Evolutionary conservation across 1,284 basidiomycete species (phyloP).

Genomic region (Apiotrichum sp.): DNA sequence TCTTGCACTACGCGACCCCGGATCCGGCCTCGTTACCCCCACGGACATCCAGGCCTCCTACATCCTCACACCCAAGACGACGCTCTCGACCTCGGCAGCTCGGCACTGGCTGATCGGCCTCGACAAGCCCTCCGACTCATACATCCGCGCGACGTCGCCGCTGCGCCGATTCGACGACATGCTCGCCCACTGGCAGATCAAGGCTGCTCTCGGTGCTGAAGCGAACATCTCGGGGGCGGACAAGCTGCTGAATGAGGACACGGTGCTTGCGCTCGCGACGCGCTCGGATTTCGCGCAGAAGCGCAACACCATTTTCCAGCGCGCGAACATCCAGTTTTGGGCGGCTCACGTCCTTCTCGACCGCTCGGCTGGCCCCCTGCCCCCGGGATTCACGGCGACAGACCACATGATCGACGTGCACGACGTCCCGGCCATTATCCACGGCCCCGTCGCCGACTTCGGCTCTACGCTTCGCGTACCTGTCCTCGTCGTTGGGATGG

Average conservation of each 20-base stretch:
- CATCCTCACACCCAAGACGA: background rate
- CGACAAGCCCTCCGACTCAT: conserved; percentile 56
- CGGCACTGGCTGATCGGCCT: conserved; percentile 68
- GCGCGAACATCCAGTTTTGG: conserved; percentile 6
- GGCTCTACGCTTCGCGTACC: background rate
- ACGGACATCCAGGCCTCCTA: too few relatives aligned
- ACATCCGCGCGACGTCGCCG: conserved; percentile 80
- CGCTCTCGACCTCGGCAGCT: conserved; percentile 2
- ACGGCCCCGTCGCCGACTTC: background rate
- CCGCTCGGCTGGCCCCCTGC: conserved; percentile 3
- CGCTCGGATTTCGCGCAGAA: conserved; percentile 18
- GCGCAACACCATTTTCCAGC: conserved; percentile 18
- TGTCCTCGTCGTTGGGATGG: background rate
- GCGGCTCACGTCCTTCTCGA: conserved; percentile 7
- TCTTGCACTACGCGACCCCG: conserved; percentile 2
- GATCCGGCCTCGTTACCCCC: background rate
- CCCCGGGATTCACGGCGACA: background rate
- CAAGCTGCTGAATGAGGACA: conserved; percentile 19
- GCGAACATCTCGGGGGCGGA: conserved; percentile 6
- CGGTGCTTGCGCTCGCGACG: conserved; percentile 19
- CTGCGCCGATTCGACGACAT: conserved; percentile 80
- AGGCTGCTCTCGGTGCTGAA: conserved; percentile 56
- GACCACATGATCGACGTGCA: background rate
- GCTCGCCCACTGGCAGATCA: conserved; percentile 90
- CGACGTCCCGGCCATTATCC: background rate